Conservation (phyloP, 768 basidiomycete species). For the Lactifluus hygrophoroides region DNA sequence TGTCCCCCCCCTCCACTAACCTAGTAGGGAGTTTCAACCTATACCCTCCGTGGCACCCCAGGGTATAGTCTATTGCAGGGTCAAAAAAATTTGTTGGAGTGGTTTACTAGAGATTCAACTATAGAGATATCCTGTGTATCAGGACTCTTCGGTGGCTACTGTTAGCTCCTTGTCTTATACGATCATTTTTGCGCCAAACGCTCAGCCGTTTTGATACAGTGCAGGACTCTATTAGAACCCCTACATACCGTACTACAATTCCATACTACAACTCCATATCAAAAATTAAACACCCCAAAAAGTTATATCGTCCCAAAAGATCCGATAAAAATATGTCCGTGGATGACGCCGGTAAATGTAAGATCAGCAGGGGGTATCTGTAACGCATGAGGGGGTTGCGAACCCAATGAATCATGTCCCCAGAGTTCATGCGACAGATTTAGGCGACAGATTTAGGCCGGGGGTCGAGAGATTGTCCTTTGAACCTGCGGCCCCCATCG, state of each 20-base stretch:
- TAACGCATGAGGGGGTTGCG: neutral
- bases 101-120: no score
- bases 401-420: neutral
- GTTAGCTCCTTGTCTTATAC: neutral
- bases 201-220: neutral
- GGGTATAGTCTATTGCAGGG: no score
- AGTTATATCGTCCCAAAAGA: neutral
- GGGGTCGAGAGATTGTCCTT: slow-evolving; percentile 11
- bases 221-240: neutral
- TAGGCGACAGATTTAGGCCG: slow-evolving; percentile 25
- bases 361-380: neutral
- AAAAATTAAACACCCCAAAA: slow-evolving; percentile 18
- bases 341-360: neutral
- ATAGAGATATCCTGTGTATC: neutral
- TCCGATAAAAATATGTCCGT: neutral
- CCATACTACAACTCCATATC: neutral
- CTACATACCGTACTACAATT: neutral
- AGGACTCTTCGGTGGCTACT: no score
- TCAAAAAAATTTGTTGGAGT: no score
- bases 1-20: no score
- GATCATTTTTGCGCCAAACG: neutral
- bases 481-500: neutral
- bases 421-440: slow-evolving; percentile 28
- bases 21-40: no score
- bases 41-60: no score